Evolutionary conservation across 1,139 yeast species (phyloP).

Genomic region (Taphrina pruni): DNA sequence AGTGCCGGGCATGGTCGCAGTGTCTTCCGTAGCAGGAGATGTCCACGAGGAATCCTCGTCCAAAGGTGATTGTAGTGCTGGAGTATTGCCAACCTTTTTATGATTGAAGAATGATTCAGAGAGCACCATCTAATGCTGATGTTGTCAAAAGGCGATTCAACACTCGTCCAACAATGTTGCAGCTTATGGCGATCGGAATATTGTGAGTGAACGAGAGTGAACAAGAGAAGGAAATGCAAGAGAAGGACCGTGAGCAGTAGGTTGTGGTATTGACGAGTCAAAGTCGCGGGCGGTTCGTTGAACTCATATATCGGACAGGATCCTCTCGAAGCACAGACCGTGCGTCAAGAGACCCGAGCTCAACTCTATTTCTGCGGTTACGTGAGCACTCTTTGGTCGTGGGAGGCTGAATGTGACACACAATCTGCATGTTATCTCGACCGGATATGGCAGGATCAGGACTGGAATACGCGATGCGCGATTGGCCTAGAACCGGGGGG

Average conservation of each 20-base stretch:
- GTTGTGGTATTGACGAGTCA: neutral
- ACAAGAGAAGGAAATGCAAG: neutral
- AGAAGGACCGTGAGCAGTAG: too few relatives aligned
- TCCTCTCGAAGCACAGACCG: conserved; percentile 4
- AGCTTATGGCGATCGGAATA: too few relatives aligned
- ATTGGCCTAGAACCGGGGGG: conserved; percentile 15
- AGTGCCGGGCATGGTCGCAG: conserved; percentile 24
- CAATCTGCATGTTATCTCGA: conserved; percentile 10
- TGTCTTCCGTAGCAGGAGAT: conserved; percentile 19
- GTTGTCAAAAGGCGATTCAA: too few relatives aligned
- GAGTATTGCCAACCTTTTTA: neutral
- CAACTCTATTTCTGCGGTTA: conserved; percentile 6
- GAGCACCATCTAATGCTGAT: neutral
- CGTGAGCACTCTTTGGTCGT: conserved; percentile 13
- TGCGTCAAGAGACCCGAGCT: neutral
- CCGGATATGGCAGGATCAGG: conserved; percentile 12
- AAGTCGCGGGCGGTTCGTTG: neutral
- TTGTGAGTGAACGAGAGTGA: neutral
- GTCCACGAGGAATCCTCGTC: conserved; percentile 20
- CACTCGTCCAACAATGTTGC: too few relatives aligned
- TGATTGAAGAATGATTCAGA: neutral
- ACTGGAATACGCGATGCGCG: conserved; percentile 3
- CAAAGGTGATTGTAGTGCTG: conserved; percentile 5
- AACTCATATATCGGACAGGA: neutral
- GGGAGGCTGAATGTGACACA: conserved; percentile 10